Evolutionary conservation across 1,139 yeast genomes (phyloP), one percentile per base, ranked within the genome.

Genomic region (Saccharomycopsis hybrid): DNA sequence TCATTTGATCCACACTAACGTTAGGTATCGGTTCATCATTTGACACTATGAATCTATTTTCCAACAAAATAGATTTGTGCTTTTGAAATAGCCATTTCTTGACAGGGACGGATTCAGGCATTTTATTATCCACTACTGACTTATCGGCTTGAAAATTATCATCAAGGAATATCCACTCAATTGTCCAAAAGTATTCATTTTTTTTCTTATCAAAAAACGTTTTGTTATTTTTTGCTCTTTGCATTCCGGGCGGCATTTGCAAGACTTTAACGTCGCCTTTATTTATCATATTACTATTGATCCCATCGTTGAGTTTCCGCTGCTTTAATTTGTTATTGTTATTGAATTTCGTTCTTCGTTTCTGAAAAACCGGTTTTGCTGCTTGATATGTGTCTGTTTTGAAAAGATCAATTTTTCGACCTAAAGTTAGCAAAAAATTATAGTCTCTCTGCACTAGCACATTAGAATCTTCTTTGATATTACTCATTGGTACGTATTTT

Each of bases 361-460:
- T 50, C 43, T 58, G 57, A 41, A 69, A 56, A 7, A 62, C 59
- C 44, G 62, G 59, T 53, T 62, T 62, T 41, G 64, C 62, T 51
- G 60, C 60, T 36, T 53, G 42, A 56, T 63, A 55, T 32, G 78
- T 66, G 58, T 81, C 87, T 1, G 68, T 62, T 65, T 78, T 74
- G 37, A 78, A 70, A 25, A 82, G 63, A 38, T 72, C 72, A 11
- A 84, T 67, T 5, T 70, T 63, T 47, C 97, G 68, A 48, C 82
- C 83, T 51, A 90, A 61, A 28, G 70, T 70, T 53, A 78, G 71
- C 39, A 90, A 66, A 60, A 86, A 87, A 61, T 87, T 85, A 63
- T 89, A 90, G 63, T 90, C 97, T 53, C 97, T 67, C 60, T 89
- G 88, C 8, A 89, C 77, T 44, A 80, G 58, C 4, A 59, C 54